Evolutionary conservation across 257 asterid species (phyloP), one percentile per base, ranked within the genome.

Genomic region (Capsicum baccatum): DNA sequence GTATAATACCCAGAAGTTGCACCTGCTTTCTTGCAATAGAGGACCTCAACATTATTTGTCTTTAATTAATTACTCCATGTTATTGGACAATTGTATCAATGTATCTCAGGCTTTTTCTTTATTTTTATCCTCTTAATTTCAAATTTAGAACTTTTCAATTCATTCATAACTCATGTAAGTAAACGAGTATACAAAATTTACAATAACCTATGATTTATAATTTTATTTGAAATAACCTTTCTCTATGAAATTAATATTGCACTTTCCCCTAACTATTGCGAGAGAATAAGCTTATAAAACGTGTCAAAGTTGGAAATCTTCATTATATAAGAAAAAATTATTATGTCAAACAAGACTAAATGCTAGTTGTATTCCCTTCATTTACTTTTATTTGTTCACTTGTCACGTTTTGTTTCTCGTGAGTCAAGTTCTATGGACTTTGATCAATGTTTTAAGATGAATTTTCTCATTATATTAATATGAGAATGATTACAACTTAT

Each of bases 21-120:
- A 93, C 88, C 94, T 90, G 89, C 95, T 91, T 84, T 85, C 86
- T 87, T 93, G 90, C 92, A 44, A 88, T 84, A 63, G 85, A 74
- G 13, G 58, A 54, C 21, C 19, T 12, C 62, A 57, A 37, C 12
- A 78, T 76, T 56, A 19, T 33, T 39, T 3, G n/a, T 10, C 39
- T 13, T 12, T 26, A 7, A 1, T 21, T 78, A 39, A 1, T 10
- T 52, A 13, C 44, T 78, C 21, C 21, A 15, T 15, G 7, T 42
- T 71, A 21, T 16, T 71, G 5, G 55, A 16, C 16, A 14, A 56
- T 39, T 39, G n/a, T 56, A 56, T 26, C 33, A 26, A 26, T 56
- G 19, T 15, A 56, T 56, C 60, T 56, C 60, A 56, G 15, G 19
- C 1, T 56, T 56, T 56, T 56, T 17, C 60, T 56, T 56, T 56